Percentiles rank a stretch among this genome's conserved stretches.
These are phyloP conservation scores for Pycnococcus provasolii DNA, from an alignment of 139 green algal genomes.

Conservation along the genomic window DNA sequence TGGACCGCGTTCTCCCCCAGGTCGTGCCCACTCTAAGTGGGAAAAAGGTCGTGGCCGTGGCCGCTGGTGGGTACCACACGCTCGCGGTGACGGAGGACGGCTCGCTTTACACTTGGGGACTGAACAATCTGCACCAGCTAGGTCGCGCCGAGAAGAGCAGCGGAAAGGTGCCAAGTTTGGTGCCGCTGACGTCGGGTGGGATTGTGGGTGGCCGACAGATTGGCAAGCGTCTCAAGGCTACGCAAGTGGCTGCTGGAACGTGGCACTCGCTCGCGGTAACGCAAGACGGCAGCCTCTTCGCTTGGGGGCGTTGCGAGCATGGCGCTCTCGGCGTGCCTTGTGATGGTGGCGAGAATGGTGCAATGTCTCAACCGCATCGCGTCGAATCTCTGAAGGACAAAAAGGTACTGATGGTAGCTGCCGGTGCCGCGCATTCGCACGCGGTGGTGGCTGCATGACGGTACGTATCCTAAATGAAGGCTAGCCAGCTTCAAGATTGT, in stretches of 20 bases:
- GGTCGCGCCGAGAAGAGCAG: not conserved
- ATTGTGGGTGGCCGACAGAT: not conserved
- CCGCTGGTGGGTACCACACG: slow-evolving; percentile 23
- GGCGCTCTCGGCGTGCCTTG: slow-evolving; percentile 16
- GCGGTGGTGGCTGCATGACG: not conserved
- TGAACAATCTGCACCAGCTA: slow-evolving; percentile 25
- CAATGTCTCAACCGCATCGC: not conserved
- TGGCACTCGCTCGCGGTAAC: slow-evolving; percentile 24
- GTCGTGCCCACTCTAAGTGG: slow-evolving; percentile 11
- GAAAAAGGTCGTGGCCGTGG: slow-evolving; percentile 14
- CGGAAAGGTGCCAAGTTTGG: not conserved
- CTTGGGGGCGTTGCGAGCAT: slow-evolving; percentile 17
- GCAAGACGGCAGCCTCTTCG: slow-evolving; percentile 16
- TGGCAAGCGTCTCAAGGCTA: slow-evolving; percentile 9
- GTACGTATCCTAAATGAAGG: too few relatives aligned
- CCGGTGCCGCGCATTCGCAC: slow-evolving; percentile 16
- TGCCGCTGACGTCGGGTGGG: not conserved
- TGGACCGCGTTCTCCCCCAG: slow-evolving; percentile 27
- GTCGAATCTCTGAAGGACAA: slow-evolving; percentile 16
- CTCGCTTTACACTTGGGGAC: slow-evolving; percentile 19
- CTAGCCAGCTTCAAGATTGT: too few relatives aligned
- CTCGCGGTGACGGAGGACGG: slow-evolving; percentile 21
- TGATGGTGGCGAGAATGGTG: not conserved
- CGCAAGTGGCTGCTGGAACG: slow-evolving; percentile 11
- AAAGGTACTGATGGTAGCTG: slow-evolving; percentile 11